Evolutionary conservation across 805 yeast species (phyloP), one percentile per base, ranked within the genome.

Genomic region (Metschnikowia colocasiae): DNA sequence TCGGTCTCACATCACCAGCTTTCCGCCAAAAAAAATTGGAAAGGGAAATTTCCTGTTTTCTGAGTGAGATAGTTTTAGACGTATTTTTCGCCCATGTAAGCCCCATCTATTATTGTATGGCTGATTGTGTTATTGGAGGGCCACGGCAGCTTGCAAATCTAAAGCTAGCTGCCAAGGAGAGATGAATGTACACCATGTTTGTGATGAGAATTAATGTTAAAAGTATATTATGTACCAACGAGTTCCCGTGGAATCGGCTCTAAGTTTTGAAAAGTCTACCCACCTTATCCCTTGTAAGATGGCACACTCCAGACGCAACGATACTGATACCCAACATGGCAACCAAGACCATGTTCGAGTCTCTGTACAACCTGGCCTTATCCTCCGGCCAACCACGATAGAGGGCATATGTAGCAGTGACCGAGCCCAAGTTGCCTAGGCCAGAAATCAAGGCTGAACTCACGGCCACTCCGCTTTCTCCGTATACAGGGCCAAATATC

Each of bases 331-430:
- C 96, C 52, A 83, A 71, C 73, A 88, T 85, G 19, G 83, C 71
- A 19, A 88, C 87, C 66, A 88, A 73, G 71, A 87, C 87, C 96
- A 87, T 87, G 64, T 88, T 88, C 40, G 90, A 82, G 62, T 87
- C 70, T 53, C 78, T 70, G 66, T 71, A 88, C 37, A 80, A 70
- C 53, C 88, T 69, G 4, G 73, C 73, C 7, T 62, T 74, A 62
- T 88, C 96, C 1, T 75, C 85, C 1, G 94, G 91, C 96, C 96
- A 88, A 3, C 96, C 96, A 29, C 79, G 65, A 67, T 88, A 88
- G 34, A 88, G 73, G 0, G 96, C 95, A 60, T 88, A 89, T 1
- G 95, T 87, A 9, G 92, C 86, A 25, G 84, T 80, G 19, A 88
- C 95, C 1, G 91, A 81, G 19, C 96, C 96, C 54, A 87, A 74